Evolutionary conservation across 2,329 filamentous ascomycete species (phyloP).

Genomic region (Colletotrichum viniferum): DNA sequence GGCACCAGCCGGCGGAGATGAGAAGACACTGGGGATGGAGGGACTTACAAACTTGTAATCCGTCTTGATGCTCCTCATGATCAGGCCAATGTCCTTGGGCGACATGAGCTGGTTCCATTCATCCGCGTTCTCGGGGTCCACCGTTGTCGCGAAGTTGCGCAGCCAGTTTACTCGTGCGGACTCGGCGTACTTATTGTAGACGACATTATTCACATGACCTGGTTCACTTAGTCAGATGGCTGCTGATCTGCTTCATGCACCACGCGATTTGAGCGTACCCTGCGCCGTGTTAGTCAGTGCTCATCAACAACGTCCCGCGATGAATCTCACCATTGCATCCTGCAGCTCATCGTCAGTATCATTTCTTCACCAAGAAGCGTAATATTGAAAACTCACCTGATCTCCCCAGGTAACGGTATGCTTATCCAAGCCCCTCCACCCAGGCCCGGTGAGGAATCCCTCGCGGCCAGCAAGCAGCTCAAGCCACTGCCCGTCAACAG

Average conservation of each 20-base stretch:
- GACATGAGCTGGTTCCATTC: constrained; percentile 75
- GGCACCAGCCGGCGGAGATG: not conserved
- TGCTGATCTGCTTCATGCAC: not conserved
- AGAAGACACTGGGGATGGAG: no score
- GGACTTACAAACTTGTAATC: constrained; percentile 84
- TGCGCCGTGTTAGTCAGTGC: constrained; percentile 6
- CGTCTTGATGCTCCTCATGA: constrained; percentile 78
- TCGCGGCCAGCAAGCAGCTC: constrained; percentile 75
- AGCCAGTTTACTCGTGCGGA: constrained; percentile 81
- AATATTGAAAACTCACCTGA: constrained; percentile 59
- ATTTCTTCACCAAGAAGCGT: no score
- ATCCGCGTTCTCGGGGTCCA: constrained; percentile 63
- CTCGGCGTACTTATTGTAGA: constrained; percentile 84
- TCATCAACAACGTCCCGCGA: not conserved
- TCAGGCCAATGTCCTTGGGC: constrained; percentile 71
- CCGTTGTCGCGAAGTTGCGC: constrained; percentile 67
- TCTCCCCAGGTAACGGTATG: constrained; percentile 84
- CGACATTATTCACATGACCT: constrained; percentile 83
- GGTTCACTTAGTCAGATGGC: not conserved
- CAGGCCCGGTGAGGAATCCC: constrained; percentile 69
- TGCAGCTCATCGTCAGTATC: not conserved
- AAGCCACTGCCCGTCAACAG: constrained; percentile 61
- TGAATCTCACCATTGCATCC: constrained; percentile 18
- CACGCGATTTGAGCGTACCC: not conserved
- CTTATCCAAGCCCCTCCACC: constrained; percentile 64